Conservation (phyloP, 345 rosid species). For the Populus euphratica region DNA sequence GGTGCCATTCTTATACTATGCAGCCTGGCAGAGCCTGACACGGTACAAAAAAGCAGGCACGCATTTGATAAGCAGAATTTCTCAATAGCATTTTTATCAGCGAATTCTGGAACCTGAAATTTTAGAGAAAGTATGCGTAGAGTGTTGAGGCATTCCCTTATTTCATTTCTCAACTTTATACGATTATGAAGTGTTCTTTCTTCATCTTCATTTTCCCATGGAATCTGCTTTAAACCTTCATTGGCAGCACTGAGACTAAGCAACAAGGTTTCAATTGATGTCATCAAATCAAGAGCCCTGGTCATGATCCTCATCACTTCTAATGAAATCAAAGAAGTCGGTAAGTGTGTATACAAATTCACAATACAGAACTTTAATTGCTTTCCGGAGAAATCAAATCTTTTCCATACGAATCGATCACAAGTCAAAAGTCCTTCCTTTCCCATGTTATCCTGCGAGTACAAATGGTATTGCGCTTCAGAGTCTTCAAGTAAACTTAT, state of each 20-base stretch:
- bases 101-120: not conserved
- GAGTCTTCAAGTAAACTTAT: not conserved
- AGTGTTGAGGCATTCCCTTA: not conserved
- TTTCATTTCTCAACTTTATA: not conserved
- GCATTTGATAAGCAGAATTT: slow-evolving; percentile 7
- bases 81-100: not conserved
- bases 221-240: not conserved
- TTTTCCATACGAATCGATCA: slow-evolving; percentile 13
- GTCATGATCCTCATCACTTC: slow-evolving; percentile 25
- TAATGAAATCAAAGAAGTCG: slow-evolving; percentile 27
- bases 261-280: not conserved
- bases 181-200: not conserved
- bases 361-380: slow-evolving; percentile 19
- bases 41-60: slow-evolving; percentile 4
- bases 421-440: not conserved
- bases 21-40: slow-evolving; percentile 1
- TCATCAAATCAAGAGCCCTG: slow-evolving; percentile 19
- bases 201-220: not conserved
- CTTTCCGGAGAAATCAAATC: slow-evolving; percentile 1
- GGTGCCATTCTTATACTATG: not conserved
- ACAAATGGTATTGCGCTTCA: not conserved
- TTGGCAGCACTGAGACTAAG: not conserved
- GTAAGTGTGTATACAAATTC: slow-evolving; percentile 36
- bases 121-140: not conserved
- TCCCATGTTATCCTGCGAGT: not conserved